phyloP scores from a whole-genome alignment of 495 filamentous ascomycete species.

The Trichoderma gamsii region DNA sequence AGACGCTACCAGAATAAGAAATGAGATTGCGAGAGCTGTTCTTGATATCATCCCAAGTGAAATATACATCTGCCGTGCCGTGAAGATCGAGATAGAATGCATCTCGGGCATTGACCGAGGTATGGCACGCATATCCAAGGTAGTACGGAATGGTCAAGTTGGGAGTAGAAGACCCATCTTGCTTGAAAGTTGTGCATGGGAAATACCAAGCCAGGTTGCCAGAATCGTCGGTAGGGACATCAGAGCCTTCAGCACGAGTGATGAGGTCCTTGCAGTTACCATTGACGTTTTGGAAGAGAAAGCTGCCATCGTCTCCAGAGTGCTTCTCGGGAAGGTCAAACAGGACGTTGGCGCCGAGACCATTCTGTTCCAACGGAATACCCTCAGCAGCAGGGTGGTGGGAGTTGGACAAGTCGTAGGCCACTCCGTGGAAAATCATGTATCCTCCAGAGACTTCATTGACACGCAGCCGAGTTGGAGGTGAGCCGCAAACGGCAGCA shows the following conservation, averaged over 20 bases:
- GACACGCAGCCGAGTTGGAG: conserved; percentile 62
- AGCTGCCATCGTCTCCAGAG: conserved; percentile 86
- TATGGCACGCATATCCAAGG: conserved; percentile 86
- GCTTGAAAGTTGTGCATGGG: conserved; percentile 84
- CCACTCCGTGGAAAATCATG: conserved; percentile 92
- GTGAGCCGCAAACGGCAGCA: conserved; percentile 69
- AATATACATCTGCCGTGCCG: conserved; percentile 64
- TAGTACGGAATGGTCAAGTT: conserved; percentile 73
- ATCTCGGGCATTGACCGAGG: conserved; percentile 56
- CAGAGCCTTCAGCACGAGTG: conserved; percentile 59
- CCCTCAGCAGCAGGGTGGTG: conserved; percentile 70
- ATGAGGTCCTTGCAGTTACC: conserved; percentile 93
- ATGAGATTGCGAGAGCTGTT: conserved; percentile 85
- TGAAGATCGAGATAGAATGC: conserved; percentile 68
- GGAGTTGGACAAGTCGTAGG: conserved; percentile 72
- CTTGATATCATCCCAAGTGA: conserved; percentile 89
- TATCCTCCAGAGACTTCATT: conserved; percentile 75
- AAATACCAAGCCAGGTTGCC: conserved; percentile 94
- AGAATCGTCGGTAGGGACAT: conserved; percentile 67
- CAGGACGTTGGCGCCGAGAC: conserved; percentile 63
- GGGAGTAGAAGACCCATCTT: conserved; percentile 77
- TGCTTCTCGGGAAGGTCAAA: conserved; percentile 76
- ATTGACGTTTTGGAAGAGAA: conserved; percentile 98
- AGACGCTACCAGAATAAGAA: conserved; percentile 87
- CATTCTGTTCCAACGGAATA: conserved; percentile 51